Percentiles rank a stretch among this genome's conserved stretches.
Evolutionary conservation across 2,329 filamentous ascomycete species (phyloP).

Genomic region (Uncinocarpus reesii): DNA sequence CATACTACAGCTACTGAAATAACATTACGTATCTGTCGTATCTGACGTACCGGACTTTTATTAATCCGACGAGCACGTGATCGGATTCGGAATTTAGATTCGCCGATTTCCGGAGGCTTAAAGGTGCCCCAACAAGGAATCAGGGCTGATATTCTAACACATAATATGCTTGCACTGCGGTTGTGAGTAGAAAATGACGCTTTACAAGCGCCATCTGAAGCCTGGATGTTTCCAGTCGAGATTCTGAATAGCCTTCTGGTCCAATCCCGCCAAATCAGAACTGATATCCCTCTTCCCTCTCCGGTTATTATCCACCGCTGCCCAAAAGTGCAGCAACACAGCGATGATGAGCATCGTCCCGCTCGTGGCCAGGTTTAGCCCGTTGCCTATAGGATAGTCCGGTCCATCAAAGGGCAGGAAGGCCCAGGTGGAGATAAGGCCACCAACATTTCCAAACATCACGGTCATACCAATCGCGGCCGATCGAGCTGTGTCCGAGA

Average conservation of each 20-base stretch:
- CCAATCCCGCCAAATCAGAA: conserved; percentile 46
- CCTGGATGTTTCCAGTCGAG: conserved; percentile 58
- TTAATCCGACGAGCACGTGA: no score
- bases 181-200: no score
- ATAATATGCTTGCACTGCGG: no score
- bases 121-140: no score
- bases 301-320: conserved; percentile 52
- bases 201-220: conserved; percentile 49
- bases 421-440: conserved; percentile 16
- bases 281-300: conserved; percentile 48
- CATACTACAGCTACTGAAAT: neutral
- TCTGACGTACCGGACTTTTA: neutral
- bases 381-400: conserved; percentile 60
- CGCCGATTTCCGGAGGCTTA: no score
- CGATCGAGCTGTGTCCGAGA: conserved; percentile 15
- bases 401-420: conserved; percentile 43
- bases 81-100: no score
- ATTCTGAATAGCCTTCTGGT: conserved; percentile 46
- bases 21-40: neutral
- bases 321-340: conserved; percentile 47
- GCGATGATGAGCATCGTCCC: conserved; percentile 46
- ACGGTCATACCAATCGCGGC: conserved; percentile 15
- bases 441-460: conserved; percentile 15
- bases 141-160: no score
- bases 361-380: conserved; percentile 56